Evolutionary conservation across 2,329 filamentous ascomycete species (phyloP).

Genomic region (Penicillium sp.): DNA sequence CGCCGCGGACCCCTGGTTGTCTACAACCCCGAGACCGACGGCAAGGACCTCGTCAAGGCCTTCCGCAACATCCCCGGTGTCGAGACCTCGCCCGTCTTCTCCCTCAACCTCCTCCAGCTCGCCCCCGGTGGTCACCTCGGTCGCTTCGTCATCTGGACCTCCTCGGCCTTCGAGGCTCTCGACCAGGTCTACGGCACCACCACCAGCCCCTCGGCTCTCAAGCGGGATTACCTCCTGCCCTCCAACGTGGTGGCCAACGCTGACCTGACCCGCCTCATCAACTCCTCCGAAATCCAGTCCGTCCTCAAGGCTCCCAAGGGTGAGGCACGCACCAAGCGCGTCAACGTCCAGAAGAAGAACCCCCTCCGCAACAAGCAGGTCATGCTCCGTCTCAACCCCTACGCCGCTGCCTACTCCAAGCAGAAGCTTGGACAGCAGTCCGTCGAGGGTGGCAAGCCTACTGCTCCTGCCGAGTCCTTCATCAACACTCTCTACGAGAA

Average conservation of each 20-base stretch:
- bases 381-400: constrained; percentile 96
- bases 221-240: constrained; percentile 98
- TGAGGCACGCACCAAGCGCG: constrained; percentile 83
- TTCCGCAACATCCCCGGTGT: constrained; percentile 99
- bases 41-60: constrained; percentile 87
- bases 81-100: constrained; percentile 90
- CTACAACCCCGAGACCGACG: constrained; percentile 93
- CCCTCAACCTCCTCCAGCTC: constrained; percentile 98
- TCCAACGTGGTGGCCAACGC: constrained; percentile 90
- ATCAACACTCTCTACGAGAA: constrained; percentile 52
- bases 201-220: constrained; percentile 82
- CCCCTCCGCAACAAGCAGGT: constrained; percentile 99
- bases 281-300: constrained; percentile 97
- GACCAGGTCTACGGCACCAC: constrained; percentile 96
- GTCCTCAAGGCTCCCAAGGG: constrained; percentile 92
- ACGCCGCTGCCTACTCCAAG: constrained; percentile 87
- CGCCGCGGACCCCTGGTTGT: constrained; percentile 96
- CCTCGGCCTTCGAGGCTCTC: constrained; percentile 91
- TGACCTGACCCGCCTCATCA: constrained; percentile 96
- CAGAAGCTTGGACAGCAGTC: constrained; percentile 75
- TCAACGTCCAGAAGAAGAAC: constrained; percentile 98
- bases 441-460: constrained; percentile 62
- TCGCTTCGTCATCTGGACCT: constrained; percentile 99
- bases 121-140: constrained; percentile 98
- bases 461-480: constrained; percentile 55